Percentiles rank a stretch among this genome's conserved stretches.
Evolutionary conservation across 306 rosid species (phyloP).

Genomic region (Pterocarpus macrocarpus): DNA sequence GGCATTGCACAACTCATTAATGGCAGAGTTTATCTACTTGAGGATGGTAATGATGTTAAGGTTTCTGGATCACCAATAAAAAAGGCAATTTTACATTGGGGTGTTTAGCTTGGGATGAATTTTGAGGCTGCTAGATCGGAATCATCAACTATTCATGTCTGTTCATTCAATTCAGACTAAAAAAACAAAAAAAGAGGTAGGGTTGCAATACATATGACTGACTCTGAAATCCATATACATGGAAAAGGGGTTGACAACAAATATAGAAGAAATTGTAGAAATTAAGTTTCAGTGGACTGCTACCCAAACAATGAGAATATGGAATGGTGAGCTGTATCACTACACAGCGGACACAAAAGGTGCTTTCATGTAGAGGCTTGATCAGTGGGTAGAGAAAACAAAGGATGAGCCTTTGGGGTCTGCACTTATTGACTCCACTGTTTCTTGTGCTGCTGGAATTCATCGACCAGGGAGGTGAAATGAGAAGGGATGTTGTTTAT

Average conservation of each 20-base stretch:
- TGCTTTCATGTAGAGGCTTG: too few relatives aligned
- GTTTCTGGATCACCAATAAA: conserved; percentile 94
- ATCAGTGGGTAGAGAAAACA: too few relatives aligned
- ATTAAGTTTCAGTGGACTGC: too few relatives aligned
- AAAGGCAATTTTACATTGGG: conserved; percentile 85
- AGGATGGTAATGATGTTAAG: conserved; percentile 66
- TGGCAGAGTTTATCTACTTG: conserved; percentile 73
- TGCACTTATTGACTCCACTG: too few relatives aligned
- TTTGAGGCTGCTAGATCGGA: conserved; percentile 67
- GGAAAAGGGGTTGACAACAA: conserved; percentile 85
- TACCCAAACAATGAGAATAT: too few relatives aligned
- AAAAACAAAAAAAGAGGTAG: conserved; percentile 79
- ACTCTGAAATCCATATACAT: conserved; percentile 73
- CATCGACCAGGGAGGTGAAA: too few relatives aligned
- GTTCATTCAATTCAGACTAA: conserved; percentile 78
- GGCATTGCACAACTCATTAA: conserved; percentile 78
- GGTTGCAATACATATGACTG: conserved; percentile 62
- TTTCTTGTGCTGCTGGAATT: too few relatives aligned
- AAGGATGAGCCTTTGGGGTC: too few relatives aligned
- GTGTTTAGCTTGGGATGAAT: conserved; percentile 85
- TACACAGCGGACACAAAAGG: too few relatives aligned
- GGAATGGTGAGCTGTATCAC: too few relatives aligned
- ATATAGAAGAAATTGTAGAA: too few relatives aligned
- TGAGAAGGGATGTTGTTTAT: too few relatives aligned
- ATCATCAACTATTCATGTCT: conserved; percentile 71